Evolutionary conservation across 2,329 filamentous ascomycete species (phyloP).

Genomic region (Aspergillus thermomutatus): DNA sequence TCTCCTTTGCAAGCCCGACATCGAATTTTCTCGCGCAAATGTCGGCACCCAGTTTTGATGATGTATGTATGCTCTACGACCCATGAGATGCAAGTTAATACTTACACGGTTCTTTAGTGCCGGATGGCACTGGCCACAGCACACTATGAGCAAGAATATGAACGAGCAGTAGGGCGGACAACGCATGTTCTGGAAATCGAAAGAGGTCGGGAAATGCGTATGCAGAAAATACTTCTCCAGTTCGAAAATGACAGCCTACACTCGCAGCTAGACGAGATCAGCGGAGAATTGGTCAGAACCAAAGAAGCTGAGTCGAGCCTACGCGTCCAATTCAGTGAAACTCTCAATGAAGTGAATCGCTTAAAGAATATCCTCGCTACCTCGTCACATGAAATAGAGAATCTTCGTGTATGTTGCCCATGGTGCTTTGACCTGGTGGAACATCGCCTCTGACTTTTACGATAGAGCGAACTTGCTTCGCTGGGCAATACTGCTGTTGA

Average conservation of each 20-base stretch:
- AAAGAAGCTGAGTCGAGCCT: conserved; percentile 42
- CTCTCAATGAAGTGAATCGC: conserved; percentile 45
- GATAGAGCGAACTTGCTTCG: conserved; percentile 67
- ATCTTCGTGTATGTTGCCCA: conserved; percentile 48
- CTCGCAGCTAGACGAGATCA: conserved; percentile 57
- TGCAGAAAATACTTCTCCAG: conserved; percentile 67
- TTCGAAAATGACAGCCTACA: conserved; percentile 70
- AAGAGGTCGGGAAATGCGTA: conserved; percentile 64
- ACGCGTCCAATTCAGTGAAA: conserved; percentile 48
- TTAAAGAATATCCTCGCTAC: conserved; percentile 38
- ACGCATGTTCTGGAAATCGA: conserved; percentile 72
- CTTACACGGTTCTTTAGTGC: conserved; percentile 17
- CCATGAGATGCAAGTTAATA: background rate
- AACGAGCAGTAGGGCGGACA: conserved; percentile 61
- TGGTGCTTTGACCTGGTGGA: background rate
- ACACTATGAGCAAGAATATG: conserved; percentile 66
- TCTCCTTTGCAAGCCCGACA: background rate
- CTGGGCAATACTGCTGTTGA: conserved; percentile 66
- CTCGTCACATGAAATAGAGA: conserved; percentile 54
- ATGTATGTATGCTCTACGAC: conserved; percentile 19
- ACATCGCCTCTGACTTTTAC: conserved; percentile 16
- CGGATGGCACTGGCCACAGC: conserved; percentile 52
- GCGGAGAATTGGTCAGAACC: conserved; percentile 53
- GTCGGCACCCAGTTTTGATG: conserved; percentile 13
- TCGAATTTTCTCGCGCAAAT: conserved; percentile 6